A percentile compares a stretch with the other conserved stretches of the same genome.
Conservation (phyloP, 805 yeast genomes). For the Saccharomycopsis babjevae region DNA sequence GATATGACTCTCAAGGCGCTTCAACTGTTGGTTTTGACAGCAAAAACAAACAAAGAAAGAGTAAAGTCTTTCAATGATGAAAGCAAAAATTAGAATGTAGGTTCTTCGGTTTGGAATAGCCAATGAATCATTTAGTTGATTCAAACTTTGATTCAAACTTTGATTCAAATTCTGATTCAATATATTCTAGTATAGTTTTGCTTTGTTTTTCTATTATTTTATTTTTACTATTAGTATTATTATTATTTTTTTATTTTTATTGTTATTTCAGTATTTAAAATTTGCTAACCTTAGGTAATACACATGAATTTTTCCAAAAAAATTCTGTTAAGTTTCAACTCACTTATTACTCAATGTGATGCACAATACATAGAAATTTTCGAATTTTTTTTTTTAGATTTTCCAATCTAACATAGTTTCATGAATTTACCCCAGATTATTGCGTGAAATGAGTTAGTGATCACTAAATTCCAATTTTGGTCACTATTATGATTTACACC, state of each 20-base stretch:
- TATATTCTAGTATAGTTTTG: neutral
- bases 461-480: too few relatives aligned
- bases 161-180: neutral
- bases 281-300: neutral
- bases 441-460: too few relatives aligned
- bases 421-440: too few relatives aligned
- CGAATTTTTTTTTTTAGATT: too few relatives aligned
- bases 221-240: neutral
- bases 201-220: neutral
- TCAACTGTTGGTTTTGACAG: slow-evolving; percentile 63
- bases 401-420: too few relatives aligned
- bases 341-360: too few relatives aligned
- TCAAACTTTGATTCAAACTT: neutral
- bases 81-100: neutral
- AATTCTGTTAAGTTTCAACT: too few relatives aligned
- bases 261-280: neutral
- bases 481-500: too few relatives aligned
- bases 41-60: slow-evolving; percentile 46
- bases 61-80: slow-evolving; percentile 20
- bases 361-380: too few relatives aligned
- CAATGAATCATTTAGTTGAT: neutral
- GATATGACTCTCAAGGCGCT: slow-evolving; percentile 44
- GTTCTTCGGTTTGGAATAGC: neutral
- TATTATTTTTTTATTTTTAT: neutral
- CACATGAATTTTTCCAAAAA: neutral